Percentiles rank a stretch among this genome's conserved stretches.
Evolutionary conservation across 371 early-diverging fungal genomes (phyloP).

Genomic region (Syncephalastrum sp.): DNA sequence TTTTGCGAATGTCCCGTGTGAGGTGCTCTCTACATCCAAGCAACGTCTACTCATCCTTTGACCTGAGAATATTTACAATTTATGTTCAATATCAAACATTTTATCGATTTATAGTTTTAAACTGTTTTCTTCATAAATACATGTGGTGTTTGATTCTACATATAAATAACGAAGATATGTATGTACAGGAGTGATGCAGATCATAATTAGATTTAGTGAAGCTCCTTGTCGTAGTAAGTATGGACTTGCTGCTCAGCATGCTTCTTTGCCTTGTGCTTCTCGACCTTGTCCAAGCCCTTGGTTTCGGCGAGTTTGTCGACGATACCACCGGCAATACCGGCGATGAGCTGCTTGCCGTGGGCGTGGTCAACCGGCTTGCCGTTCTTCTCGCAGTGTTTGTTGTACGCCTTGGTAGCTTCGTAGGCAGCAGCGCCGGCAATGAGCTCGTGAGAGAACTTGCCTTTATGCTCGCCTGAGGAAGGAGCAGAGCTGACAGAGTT

Average conservation of each 20-base stretch:
- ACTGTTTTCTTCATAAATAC: no score
- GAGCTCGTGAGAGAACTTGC: constrained; percentile 37
- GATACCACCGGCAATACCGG: constrained; percentile 48
- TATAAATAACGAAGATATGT: no score
- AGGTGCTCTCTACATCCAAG: no score
- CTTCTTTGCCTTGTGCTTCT: constrained; percentile 43
- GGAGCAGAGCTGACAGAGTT: no score
- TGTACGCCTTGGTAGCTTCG: constrained; percentile 39
- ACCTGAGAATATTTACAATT: no score
- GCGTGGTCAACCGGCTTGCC: constrained; percentile 42
- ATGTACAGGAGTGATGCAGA: no score
- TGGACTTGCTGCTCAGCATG: constrained; percentile 38
- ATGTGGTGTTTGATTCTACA: no score
- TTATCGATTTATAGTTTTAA: no score
- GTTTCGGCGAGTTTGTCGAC: constrained; percentile 44
- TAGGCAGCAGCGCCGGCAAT: constrained; percentile 36
- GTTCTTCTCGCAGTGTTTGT: constrained; percentile 37
- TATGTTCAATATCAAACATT: no score
- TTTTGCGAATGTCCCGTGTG: no score
- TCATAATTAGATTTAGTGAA: neutral
- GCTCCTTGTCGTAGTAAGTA: constrained; percentile 26
- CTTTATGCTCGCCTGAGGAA: constrained; percentile 23
- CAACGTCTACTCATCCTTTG: no score
- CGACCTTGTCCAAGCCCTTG: constrained; percentile 51
- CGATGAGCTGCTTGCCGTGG: constrained; percentile 44